Conservation (phyloP, 495 filamentous ascomycete species). For the Aspergillus panamensis region DNA sequence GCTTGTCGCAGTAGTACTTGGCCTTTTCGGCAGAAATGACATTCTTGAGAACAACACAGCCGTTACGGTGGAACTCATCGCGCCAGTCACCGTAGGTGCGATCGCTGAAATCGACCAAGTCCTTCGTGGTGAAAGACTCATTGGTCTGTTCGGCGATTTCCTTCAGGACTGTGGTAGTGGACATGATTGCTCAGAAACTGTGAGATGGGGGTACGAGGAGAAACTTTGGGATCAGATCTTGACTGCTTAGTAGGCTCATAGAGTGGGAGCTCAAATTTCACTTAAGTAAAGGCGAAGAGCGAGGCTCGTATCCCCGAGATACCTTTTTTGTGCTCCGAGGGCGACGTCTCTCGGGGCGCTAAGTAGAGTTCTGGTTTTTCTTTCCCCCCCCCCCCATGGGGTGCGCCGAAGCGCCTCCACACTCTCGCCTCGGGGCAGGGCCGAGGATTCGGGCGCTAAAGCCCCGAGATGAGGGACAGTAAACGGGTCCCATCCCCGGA, state of each 20-base stretch:
- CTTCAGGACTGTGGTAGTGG: slow-evolving; percentile 12
- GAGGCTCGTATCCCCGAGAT: not conserved
- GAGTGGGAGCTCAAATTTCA: slow-evolving; percentile 11
- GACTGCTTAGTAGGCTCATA: not conserved
- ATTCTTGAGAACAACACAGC: slow-evolving; percentile 35
- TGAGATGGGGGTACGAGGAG: not conserved
- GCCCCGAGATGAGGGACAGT: not conserved
- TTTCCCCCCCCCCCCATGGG: not conserved
- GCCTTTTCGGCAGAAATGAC: slow-evolving; percentile 28
- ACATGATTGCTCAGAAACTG: not conserved
- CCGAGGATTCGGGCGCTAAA: slow-evolving; percentile 4
- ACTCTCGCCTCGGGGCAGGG: not conserved
- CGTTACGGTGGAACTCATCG: slow-evolving; percentile 36
- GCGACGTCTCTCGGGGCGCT: not conserved
- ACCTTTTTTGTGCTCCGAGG: slow-evolving; percentile 2
- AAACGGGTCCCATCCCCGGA: not conserved
- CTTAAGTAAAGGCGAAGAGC: slow-evolving; percentile 10
- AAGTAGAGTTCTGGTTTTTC: too few relatives aligned
- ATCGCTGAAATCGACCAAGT: slow-evolving; percentile 22
- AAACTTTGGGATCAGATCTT: not conserved
- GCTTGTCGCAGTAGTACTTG: slow-evolving; percentile 33
- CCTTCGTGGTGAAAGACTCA: slow-evolving; percentile 17
- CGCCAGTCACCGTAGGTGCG: slow-evolving; percentile 38
- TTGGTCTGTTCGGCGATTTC: slow-evolving; percentile 15
- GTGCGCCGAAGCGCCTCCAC: not conserved